phyloP scores from a whole-genome alignment of 768 basidiomycete species.

The Amanita polypyramis region DNA sequence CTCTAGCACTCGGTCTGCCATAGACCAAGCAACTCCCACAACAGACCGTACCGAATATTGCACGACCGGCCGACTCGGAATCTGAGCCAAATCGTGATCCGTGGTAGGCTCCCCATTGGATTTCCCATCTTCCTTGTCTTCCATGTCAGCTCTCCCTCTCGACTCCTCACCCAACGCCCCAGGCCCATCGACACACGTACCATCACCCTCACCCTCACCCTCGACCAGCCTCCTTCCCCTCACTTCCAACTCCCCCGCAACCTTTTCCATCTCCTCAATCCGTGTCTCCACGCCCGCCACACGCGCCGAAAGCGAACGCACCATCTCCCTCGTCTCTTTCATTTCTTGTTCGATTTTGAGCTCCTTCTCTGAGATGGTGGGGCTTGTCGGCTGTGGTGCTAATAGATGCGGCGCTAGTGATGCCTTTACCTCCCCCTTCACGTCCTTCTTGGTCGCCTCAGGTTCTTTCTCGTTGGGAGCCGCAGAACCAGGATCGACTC shows the following conservation, averaged over 20 bases:
- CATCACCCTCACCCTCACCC: not conserved
- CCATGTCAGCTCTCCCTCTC: too few relatives aligned
- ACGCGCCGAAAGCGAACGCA: slow-evolving; percentile 1
- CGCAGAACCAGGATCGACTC: too few relatives aligned
- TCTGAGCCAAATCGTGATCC: not conserved
- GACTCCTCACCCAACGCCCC: too few relatives aligned
- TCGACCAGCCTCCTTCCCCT: slow-evolving; percentile 1
- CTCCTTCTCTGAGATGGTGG: not conserved
- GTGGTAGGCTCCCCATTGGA: not conserved
- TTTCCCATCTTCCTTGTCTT: not conserved
- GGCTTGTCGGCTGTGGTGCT: not conserved
- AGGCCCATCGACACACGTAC: too few relatives aligned
- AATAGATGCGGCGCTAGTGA: too few relatives aligned
- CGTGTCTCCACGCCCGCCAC: slow-evolving; percentile 2
- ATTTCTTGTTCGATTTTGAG: slow-evolving; percentile 1
- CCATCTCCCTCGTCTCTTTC: slow-evolving; percentile 1
- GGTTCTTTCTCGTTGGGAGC: too few relatives aligned
- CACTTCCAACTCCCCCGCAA: slow-evolving; percentile 4
- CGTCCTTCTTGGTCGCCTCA: too few relatives aligned
- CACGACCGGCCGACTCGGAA: not conserved
- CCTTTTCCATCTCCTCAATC: slow-evolving; percentile 4
- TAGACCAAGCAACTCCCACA: not conserved
- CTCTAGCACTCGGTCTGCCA: not conserved
- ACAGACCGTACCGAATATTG: not conserved
- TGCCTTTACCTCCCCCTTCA: not conserved